Base-by-base conservation (phyloP, 805 yeast species). In the Candida sphagnicola region DNA sequence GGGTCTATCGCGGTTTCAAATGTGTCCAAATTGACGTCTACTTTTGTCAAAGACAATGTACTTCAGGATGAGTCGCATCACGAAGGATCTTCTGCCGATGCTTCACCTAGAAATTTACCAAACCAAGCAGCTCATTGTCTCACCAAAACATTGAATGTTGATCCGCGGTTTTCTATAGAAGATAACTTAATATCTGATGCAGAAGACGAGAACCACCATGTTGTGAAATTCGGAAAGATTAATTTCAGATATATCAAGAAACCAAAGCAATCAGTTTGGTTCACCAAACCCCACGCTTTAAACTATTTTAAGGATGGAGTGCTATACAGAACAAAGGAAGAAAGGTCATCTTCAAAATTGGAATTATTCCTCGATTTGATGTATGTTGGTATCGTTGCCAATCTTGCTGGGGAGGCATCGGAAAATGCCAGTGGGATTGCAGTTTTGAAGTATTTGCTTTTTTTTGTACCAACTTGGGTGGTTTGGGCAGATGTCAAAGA, bases 401-500 rank as follows among this genome's bases (percentile, higher is more conserved):
- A 77, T 40, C 56, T 79, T 31, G 84, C 85, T 1, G 66, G 75
- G 4, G 57, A 57, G 31, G 81, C 81, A 1, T 65, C 75, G 4
- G 75, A 71, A 40, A 53, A 71, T 13, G 78, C 80, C 21, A 54
- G 66, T 14, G 80, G 80, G 28, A 51, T 50, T 3, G 55, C 77
- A 0, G 54, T 80, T 18, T 55, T 72, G 28, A 66, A 66, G 45
- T 80, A 78, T 49, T 38, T 76, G 4, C 48, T 80, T 30, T 51
- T 77, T 2, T 80, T 78, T 40, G 36, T 74, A 14, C 84, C 83
- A 0, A 70, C 78, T n/a, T 81, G 78, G 76, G 71, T 70, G 15
- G 74, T 80, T 16, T 80, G 86, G 85, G 55, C 70, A n/a, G 85
- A 79, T 48, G 61, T 80, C 41, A 75, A 77, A 49, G 84, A 78